These are phyloP conservation scores for Naganishia sp. DNA, from an alignment of 1,284 basidiomycete species.

Conservation along the genomic window DNA sequence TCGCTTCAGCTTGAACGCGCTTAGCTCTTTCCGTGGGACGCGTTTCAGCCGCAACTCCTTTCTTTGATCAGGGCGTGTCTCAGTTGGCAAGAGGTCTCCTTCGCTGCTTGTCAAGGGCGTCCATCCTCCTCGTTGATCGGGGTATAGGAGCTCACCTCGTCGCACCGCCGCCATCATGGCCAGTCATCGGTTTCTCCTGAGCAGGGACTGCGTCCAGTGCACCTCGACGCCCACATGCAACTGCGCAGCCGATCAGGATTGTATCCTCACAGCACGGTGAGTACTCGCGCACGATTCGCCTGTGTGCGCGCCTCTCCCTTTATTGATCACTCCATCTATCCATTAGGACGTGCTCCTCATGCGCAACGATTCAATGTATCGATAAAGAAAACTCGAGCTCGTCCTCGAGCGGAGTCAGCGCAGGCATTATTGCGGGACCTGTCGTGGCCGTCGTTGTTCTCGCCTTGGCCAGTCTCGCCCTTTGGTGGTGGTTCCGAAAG, in stretches of 20 bases:
- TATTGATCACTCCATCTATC: background rate
- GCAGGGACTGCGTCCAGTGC: constrained; percentile 43
- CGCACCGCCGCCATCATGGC: background rate
- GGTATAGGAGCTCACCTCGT: background rate
- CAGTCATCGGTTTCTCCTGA: constrained; percentile 13
- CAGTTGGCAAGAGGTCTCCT: background rate
- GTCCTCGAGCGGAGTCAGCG: constrained; percentile 41
- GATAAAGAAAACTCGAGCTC: constrained; percentile 33
- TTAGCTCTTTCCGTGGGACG: background rate
- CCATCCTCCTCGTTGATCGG: background rate
- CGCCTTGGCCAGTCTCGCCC: constrained; percentile 38
- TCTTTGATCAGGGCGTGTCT: background rate
- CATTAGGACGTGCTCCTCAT: constrained; percentile 48
- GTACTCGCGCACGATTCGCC: constrained; percentile 25
- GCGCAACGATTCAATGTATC: constrained; percentile 47
- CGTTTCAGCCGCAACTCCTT: constrained; percentile 4
- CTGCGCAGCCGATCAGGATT: constrained; percentile 45
- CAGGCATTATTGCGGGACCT: constrained; percentile 52
- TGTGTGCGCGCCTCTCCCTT: constrained; percentile 1
- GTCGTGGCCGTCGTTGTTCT: constrained; percentile 52
- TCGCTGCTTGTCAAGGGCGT: background rate
- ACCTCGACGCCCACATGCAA: constrained; percentile 45
- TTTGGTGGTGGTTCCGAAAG: constrained; percentile 52
- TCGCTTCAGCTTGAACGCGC: background rate
- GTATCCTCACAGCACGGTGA: constrained; percentile 47